These are phyloP conservation scores for Phytophthora pisi DNA, from an alignment of 352 stramenopile genomes.

Conservation along the genomic window DNA sequence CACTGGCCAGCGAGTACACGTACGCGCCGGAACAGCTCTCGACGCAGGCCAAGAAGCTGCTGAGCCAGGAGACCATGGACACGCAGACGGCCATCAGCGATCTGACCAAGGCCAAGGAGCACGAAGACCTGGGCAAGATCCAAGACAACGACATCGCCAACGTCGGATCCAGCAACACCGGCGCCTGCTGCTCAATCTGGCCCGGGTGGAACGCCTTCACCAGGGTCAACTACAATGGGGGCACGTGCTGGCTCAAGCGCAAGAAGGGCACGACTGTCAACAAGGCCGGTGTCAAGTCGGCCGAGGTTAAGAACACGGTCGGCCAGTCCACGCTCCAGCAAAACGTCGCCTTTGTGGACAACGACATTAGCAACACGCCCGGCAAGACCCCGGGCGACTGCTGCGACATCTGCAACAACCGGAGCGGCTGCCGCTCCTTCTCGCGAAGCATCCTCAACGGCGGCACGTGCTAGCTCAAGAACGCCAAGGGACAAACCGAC, in stretches of 20 bases:
- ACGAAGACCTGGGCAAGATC: constrained; percentile 63
- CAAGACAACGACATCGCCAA: too few species aligned
- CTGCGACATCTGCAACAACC: too few species aligned
- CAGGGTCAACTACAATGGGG: constrained; percentile 25
- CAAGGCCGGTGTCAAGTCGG: constrained; percentile 25
- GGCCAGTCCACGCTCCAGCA: constrained; percentile 26
- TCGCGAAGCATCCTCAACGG: too few species aligned
- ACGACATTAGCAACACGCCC: not conserved
- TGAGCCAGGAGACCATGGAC: constrained; percentile 42
- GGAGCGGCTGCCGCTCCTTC: too few species aligned
- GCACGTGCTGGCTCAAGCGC: constrained; percentile 38
- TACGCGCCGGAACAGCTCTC: constrained; percentile 37
- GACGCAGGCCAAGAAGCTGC: constrained; percentile 33
- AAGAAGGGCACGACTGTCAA: constrained; percentile 11
- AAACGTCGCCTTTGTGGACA: constrained; percentile 37
- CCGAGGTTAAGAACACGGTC: constrained; percentile 23
- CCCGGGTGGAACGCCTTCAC: constrained; percentile 33
- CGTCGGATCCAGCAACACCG: constrained; percentile 10
- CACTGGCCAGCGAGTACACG: constrained; percentile 22
- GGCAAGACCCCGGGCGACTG: too few species aligned
- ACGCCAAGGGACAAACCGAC: too few species aligned
- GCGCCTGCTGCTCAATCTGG: constrained; percentile 37
- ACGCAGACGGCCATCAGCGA: constrained; percentile 69
- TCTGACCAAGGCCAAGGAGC: constrained; percentile 61
- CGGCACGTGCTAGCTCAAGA: too few species aligned